Conservation (phyloP, 306 rosid genomes). For the Glycine latifolia region DNA sequence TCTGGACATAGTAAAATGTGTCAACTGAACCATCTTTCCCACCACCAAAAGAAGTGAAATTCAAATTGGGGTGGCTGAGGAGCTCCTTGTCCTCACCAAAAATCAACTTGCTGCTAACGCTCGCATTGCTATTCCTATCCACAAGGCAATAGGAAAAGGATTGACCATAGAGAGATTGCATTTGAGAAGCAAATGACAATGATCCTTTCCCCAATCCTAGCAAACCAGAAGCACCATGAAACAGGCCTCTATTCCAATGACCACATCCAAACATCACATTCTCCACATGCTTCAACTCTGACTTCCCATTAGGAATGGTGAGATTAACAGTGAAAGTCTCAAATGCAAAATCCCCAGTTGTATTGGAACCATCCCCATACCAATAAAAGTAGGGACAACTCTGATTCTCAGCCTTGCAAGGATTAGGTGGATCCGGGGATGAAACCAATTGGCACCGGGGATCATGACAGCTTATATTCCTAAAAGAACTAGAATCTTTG, state of each 20-base stretch:
- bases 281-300: conserved; percentile 67
- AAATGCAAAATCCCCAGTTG: conserved; percentile 87
- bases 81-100: conserved; percentile 84
- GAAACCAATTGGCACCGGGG: conserved; percentile 74
- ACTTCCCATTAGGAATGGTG: conserved; percentile 56
- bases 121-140: conserved; percentile 76
- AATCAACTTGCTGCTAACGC: conserved; percentile 85
- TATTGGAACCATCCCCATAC: conserved; percentile 97
- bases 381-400: conserved; percentile 91
- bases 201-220: conserved; percentile 93
- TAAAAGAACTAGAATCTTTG: conserved; percentile 71
- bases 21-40: conserved; percentile 80
- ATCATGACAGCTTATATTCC: conserved; percentile 77
- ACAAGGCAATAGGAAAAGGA: conserved; percentile 96
- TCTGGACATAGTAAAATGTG: conserved; percentile 86
- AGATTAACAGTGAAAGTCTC: conserved; percentile 92
- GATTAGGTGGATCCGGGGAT: conserved; percentile 85
- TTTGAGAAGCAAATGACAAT: conserved; percentile 91
- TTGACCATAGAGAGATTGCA: conserved; percentile 91
- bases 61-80: conserved; percentile 69
- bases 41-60: conserved; percentile 74
- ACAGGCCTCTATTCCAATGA: conserved; percentile 97
- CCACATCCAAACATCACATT: conserved; percentile 98
- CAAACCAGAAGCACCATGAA: conserved; percentile 96
- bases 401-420: conserved; percentile 77